Percentiles rank a stretch among this genome's conserved stretches.
phyloP scores from a whole-genome alignment of 2,329 filamentous ascomycete genomes.

The Emmonsia crescens region DNA sequence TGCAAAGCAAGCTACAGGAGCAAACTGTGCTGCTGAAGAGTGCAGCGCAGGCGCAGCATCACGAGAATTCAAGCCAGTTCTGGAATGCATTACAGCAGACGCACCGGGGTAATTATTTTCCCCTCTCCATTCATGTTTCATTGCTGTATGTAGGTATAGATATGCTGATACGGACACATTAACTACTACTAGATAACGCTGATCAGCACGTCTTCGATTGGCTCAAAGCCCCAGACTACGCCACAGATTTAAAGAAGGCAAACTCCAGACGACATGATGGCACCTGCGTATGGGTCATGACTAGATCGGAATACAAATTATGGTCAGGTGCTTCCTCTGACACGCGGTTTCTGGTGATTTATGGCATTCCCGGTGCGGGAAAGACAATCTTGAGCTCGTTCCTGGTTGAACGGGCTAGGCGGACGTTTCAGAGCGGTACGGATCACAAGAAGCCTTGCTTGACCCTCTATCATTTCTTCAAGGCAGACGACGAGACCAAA shows the following conservation, averaged over 20 bases:
- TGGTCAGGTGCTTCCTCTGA: conserved; percentile 1
- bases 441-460: conserved; percentile 1
- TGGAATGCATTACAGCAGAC: conserved; percentile 3
- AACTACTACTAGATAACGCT: neutral
- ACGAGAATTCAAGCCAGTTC: conserved; percentile 4
- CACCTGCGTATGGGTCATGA: conserved; percentile 2
- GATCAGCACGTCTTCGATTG: conserved; percentile 4
- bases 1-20: neutral
- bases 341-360: conserved; percentile 1
- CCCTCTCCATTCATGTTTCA: neutral
- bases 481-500: conserved; percentile 6
- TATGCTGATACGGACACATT: neutral
- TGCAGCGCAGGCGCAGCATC: conserved; percentile 5
- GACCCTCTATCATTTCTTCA: conserved; percentile 7
- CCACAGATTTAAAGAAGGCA: conserved; percentile 5
- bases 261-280: conserved; percentile 2
- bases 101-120: neutral
- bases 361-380: conserved; percentile 3
- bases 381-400: conserved; percentile 7
- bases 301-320: conserved; percentile 4
- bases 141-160: neutral
- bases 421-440: neutral
- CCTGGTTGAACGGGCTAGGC: neutral
- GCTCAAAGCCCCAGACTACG: conserved; percentile 4
- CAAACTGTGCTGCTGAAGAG: conserved; percentile 2